Evolutionary conservation across 1,139 yeast species (phyloP).

Genomic region (Blastobotrys persicus): DNA sequence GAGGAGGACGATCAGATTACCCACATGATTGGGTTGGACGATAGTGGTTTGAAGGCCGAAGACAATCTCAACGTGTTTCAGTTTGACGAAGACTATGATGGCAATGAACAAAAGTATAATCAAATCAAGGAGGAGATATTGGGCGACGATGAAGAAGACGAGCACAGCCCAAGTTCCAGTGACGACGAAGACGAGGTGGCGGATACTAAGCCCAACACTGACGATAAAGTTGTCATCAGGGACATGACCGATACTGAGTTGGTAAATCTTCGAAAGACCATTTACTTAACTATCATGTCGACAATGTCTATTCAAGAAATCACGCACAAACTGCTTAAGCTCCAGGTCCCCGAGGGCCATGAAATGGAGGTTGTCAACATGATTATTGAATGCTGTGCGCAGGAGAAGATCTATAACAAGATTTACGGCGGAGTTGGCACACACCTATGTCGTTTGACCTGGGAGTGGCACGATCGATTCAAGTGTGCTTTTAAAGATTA

Average conservation of each 20-base stretch:
- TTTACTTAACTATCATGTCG: slow-evolving; percentile 85
- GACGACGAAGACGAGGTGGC: slow-evolving; percentile 34
- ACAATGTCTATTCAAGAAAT: slow-evolving; percentile 93
- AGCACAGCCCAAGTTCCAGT: slow-evolving; percentile 23
- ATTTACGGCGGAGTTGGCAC: slow-evolving; percentile 80
- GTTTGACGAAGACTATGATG: slow-evolving; percentile 53
- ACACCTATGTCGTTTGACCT: slow-evolving; percentile 51
- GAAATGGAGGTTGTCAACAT: slow-evolving; percentile 60
- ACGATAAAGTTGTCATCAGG: slow-evolving; percentile 36
- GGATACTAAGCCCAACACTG: slow-evolving; percentile 23
- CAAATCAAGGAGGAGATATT: slow-evolving; percentile 44
- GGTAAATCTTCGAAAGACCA: slow-evolving; percentile 64
- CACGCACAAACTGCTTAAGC: slow-evolving; percentile 71
- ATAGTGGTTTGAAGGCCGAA: slow-evolving; percentile 44
- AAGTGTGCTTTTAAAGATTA: slow-evolving; percentile 52
- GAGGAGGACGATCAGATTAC: slow-evolving; percentile 62
- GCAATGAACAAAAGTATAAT: slow-evolving; percentile 48
- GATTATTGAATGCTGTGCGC: slow-evolving; percentile 79
- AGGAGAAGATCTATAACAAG: slow-evolving; percentile 84
- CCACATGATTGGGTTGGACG: slow-evolving; percentile 59
- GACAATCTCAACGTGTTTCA: slow-evolving; percentile 52
- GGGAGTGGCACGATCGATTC: slow-evolving; percentile 59
- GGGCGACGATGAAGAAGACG: slow-evolving; percentile 37
- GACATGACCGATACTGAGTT: slow-evolving; percentile 72
- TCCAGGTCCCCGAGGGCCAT: slow-evolving; percentile 32